phyloP scores from a whole-genome alignment of 169 alveolate genomes.

The Plasmodium gonderi region DNA sequence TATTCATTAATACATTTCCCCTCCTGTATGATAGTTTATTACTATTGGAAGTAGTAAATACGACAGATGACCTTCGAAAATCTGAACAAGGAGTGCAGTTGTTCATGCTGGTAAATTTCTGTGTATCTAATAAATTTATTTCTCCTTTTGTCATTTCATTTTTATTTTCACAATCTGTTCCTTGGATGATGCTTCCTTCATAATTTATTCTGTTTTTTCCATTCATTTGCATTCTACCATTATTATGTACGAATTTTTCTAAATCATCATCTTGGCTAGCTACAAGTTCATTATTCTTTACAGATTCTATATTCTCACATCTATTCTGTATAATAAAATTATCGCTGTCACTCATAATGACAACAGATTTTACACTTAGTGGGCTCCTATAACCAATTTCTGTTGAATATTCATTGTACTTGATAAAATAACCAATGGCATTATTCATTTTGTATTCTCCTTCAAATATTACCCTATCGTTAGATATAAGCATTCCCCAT shows the following conservation, averaged over 20 bases:
- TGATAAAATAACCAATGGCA: constrained; percentile 76
- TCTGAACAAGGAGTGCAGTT: background rate
- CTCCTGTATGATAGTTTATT: background rate
- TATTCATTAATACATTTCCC: background rate
- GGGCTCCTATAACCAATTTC: constrained; percentile 78
- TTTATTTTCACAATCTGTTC: background rate
- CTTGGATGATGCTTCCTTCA: background rate
- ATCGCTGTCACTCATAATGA: constrained; percentile 71
- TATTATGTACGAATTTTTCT: background rate
- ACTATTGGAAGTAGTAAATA: background rate
- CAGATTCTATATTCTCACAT: constrained; percentile 20
- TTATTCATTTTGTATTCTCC: constrained; percentile 79
- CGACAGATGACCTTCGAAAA: background rate
- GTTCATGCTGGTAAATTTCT: background rate
- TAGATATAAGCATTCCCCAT: constrained; percentile 80
- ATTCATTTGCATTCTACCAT: background rate
- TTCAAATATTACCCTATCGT: constrained; percentile 77
- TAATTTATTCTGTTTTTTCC: background rate
- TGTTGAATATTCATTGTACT: constrained; percentile 65
- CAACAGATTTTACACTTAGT: constrained; percentile 39
- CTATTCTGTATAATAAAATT: constrained; percentile 67
- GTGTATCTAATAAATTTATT: background rate
- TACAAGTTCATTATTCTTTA: background rate
- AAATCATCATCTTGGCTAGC: background rate
- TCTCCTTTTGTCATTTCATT: background rate